Evolutionary conservation across 306 rosid species (phyloP).

Genomic region (Acmispon strigosus): DNA sequence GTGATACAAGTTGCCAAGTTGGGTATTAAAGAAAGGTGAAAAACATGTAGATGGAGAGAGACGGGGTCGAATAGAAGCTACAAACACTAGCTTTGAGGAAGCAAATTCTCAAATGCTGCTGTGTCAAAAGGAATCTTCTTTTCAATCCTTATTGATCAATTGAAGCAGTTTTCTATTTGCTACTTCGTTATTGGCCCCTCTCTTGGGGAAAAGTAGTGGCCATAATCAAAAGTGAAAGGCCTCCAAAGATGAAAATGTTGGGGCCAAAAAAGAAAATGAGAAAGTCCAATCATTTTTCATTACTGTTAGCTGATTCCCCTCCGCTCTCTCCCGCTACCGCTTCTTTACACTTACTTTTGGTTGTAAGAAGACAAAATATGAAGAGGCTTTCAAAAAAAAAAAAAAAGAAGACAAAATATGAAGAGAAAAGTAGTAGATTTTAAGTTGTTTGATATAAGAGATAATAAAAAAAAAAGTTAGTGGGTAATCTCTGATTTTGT

Average conservation of each 20-base stretch:
- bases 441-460: too few relatives aligned
- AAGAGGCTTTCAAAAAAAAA: too few relatives aligned
- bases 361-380: too few relatives aligned
- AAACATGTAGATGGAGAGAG: not conserved
- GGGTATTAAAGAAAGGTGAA: slow-evolving; percentile 1
- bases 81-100: slow-evolving; percentile 26
- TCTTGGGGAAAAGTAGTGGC: slow-evolving; percentile 25
- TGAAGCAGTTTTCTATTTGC: slow-evolving; percentile 19
- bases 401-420: too few relatives aligned
- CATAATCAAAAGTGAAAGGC: slow-evolving; percentile 14
- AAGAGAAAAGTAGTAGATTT: too few relatives aligned
- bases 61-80: slow-evolving; percentile 24
- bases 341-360: too few relatives aligned
- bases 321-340: not conserved
- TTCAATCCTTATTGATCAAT: not conserved
- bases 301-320: slow-evolving; percentile 1
- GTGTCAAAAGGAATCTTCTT: slow-evolving; percentile 27
- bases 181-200: slow-evolving; percentile 22
- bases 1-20: slow-evolving; percentile 55
- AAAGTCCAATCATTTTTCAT: slow-evolving; percentile 14
- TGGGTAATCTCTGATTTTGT: too few relatives aligned
- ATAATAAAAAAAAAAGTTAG: too few relatives aligned
- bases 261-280: not conserved
- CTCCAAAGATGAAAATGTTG: not conserved
- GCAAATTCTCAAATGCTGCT: not conserved